Evolutionary conservation across 2,329 filamentous ascomycete species (phyloP).

Genomic region (Pseudocercospora fijiensis): DNA sequence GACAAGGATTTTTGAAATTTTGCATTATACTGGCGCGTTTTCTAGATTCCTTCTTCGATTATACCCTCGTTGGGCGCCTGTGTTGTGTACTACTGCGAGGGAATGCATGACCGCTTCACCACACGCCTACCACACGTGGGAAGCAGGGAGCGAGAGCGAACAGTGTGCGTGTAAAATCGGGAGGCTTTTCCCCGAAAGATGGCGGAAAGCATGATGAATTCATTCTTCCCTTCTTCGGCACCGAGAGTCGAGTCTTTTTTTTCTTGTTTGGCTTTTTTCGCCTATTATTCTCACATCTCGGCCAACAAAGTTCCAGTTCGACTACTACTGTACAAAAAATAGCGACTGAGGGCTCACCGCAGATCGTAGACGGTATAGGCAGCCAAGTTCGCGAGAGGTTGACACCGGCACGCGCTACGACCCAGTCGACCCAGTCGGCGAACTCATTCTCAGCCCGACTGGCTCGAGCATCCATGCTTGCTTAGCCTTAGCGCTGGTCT

Average conservation of each 20-base stretch:
- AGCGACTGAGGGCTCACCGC: slow-evolving; percentile 3
- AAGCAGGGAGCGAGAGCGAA: neutral
- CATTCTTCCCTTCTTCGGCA: too few relatives aligned
- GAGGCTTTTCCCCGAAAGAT: neutral
- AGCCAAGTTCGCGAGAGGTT: slow-evolving; percentile 2
- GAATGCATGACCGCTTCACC: neutral
- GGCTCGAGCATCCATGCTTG: neutral
- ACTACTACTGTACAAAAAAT: too few relatives aligned
- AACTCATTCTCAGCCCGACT: neutral
- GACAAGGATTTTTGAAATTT: neutral
- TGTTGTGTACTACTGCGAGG: too few relatives aligned
- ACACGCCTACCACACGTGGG: slow-evolving; percentile 4
- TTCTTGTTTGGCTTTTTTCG: neutral
- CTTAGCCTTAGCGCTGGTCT: slow-evolving; percentile 2
- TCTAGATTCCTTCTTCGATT: slow-evolving; percentile 7
- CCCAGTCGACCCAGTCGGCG: too few relatives aligned
- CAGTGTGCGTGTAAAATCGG: neutral
- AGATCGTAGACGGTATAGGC: slow-evolving; percentile 9
- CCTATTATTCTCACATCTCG: neutral
- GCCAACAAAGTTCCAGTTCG: neutral
- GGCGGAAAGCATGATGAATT: too few relatives aligned
- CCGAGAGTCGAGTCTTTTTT: neutral
- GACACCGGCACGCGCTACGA: neutral
- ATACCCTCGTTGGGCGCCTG: slow-evolving; percentile 15
- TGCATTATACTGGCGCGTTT: slow-evolving; percentile 7